These are phyloP conservation scores for Pholiota conissans DNA, from an alignment of 768 basidiomycete genomes.

Conservation along the genomic window DNA sequence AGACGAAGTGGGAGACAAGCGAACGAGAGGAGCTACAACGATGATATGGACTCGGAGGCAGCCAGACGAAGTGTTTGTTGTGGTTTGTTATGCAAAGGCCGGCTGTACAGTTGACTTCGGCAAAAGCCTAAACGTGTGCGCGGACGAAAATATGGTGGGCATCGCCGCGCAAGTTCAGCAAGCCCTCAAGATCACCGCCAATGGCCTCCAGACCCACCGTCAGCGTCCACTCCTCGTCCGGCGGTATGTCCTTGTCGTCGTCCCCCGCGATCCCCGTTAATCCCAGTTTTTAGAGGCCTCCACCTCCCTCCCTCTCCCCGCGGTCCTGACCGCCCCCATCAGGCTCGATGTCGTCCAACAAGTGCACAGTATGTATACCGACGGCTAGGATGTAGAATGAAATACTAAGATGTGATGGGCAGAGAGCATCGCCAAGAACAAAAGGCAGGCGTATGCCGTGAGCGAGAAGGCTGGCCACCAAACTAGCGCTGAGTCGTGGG, in stretches of 20 bases:
- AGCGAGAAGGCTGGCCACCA: slow-evolving; percentile 98
- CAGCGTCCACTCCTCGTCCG: slow-evolving; percentile 72
- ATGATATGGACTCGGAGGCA: no score
- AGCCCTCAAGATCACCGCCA: slow-evolving; percentile 46
- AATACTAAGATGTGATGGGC: slow-evolving; percentile 18
- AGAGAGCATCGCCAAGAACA: slow-evolving; percentile 99
- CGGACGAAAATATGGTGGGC: slow-evolving; percentile 19
- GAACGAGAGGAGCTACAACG: no score
- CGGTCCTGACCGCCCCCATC: slow-evolving; percentile 97
- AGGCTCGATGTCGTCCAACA: slow-evolving; percentile 97
- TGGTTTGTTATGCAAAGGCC: slow-evolving; percentile 13
- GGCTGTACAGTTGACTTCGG: slow-evolving; percentile 39
- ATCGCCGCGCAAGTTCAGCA: slow-evolving; percentile 28
- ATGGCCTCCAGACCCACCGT: slow-evolving; percentile 97
- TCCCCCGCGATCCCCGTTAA: slow-evolving; percentile 11
- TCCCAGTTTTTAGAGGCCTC: slow-evolving; percentile 63
- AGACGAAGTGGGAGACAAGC: no score
- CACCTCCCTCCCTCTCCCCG: slow-evolving; percentile 87
- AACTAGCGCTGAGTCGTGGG: slow-evolving; percentile 99
- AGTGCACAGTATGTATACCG: slow-evolving; percentile 87
- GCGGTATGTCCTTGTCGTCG: slow-evolving; percentile 48
- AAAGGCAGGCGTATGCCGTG: slow-evolving; percentile 94
- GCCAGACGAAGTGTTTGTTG: slow-evolving; percentile 3
- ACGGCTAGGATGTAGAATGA: background rate
- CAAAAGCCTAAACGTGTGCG: slow-evolving; percentile 38